These are phyloP conservation scores for Ceratocystis cacaofunesta DNA, from an alignment of 2,329 filamentous ascomycete genomes.

Conservation along the genomic window DNA sequence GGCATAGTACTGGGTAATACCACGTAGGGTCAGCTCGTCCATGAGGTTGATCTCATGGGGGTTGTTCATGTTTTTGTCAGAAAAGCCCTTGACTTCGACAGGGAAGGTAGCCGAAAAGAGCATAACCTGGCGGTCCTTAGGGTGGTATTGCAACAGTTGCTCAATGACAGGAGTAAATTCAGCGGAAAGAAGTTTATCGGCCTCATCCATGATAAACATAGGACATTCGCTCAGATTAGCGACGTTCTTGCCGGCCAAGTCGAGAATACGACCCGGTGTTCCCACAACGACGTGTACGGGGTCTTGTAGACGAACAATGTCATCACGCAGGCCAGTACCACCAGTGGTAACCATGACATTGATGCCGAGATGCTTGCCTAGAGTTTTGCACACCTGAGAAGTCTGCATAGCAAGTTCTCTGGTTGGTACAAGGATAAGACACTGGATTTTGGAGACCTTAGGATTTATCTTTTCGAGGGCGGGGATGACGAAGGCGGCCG, in stretches of 20 bases:
- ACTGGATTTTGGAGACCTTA: constrained; percentile 91
- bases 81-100: constrained; percentile 92
- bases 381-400: constrained; percentile 95
- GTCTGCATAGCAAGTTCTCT: constrained; percentile 95
- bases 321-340: constrained; percentile 85
- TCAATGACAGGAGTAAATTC: constrained; percentile 98
- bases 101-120: constrained; percentile 98
- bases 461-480: constrained; percentile 92
- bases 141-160: constrained; percentile 85
- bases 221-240: constrained; percentile 91
- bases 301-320: constrained; percentile 88
- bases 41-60: constrained; percentile 99
- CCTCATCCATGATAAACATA: constrained; percentile 99
- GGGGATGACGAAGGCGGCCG: constrained; percentile 92
- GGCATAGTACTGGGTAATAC: constrained; percentile 98
- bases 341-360: constrained; percentile 99
- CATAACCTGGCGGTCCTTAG: constrained; percentile 97
- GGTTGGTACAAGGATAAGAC: constrained; percentile 88
- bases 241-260: constrained; percentile 89
- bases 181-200: constrained; percentile 88
- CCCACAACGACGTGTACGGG: constrained; percentile 95
- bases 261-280: constrained; percentile 88
- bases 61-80: constrained; percentile 90
- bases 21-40: constrained; percentile 94
- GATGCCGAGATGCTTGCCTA: constrained; percentile 90